phyloP scores from a whole-genome alignment of 768 basidiomycete genomes.

The Leccinum pellstonianum region DNA sequence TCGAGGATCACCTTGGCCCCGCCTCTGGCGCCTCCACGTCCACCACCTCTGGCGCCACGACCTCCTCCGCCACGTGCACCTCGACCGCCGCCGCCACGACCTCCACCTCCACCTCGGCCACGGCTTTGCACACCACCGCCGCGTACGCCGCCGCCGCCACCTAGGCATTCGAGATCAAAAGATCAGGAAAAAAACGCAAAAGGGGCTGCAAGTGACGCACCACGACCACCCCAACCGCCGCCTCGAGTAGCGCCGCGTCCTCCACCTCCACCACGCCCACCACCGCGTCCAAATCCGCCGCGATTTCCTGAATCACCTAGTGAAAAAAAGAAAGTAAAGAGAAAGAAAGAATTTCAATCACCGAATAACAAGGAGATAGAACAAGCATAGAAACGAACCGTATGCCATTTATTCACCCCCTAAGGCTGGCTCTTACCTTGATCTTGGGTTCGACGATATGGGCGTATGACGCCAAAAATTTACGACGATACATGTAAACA shows the following conservation, averaged over 20 bases:
- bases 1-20: constrained; percentile 90
- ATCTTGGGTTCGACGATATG: constrained; percentile 12
- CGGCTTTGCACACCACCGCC: constrained; percentile 31
- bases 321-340: not conserved
- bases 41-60: constrained; percentile 55
- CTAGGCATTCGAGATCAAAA: constrained; percentile 8
- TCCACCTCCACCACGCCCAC: constrained; percentile 39
- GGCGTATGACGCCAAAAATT: constrained; percentile 12
- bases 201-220: constrained; percentile 16
- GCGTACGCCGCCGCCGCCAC: constrained; percentile 11
- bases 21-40: constrained; percentile 70
- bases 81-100: constrained; percentile 45
- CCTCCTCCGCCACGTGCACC: constrained; percentile 45
- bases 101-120: constrained; percentile 35
- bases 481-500: constrained; percentile 13
- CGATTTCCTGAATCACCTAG: constrained; percentile 69
- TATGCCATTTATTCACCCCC: constrained; percentile 33
- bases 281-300: constrained; percentile 60
- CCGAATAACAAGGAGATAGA: not conserved
- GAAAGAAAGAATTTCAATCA: not conserved
- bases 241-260: constrained; percentile 40
- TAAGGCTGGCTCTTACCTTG: constrained; percentile 16
- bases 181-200: not conserved
- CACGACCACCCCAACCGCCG: constrained; percentile 43
- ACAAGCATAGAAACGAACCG: constrained; percentile 25